Conservation (phyloP, 106 monocot genomes). For the Allium cepa region DNA sequence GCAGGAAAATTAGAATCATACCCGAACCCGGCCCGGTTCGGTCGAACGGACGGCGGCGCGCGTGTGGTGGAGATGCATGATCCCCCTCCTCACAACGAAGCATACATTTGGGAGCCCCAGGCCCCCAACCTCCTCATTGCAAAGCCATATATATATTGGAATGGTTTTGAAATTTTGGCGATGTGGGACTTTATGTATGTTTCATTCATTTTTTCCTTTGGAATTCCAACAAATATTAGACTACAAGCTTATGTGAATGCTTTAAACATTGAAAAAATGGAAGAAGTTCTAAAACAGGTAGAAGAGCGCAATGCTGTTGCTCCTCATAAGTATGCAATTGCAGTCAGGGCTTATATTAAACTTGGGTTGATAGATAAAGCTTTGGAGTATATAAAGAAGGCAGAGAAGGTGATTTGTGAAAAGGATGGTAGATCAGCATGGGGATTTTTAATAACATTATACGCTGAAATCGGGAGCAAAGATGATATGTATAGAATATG, state of each 20-base stretch:
- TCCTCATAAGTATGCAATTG: conserved; percentile 19
- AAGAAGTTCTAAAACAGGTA: conserved; percentile 11
- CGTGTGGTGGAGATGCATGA: no score
- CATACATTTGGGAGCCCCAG: no score
- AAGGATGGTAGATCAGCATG: conserved; percentile 14
- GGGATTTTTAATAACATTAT: conserved; percentile 18
- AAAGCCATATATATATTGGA: no score
- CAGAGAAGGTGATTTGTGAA: conserved; percentile 18
- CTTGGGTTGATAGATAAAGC: conserved; percentile 21
- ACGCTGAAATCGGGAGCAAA: conserved; percentile 27
- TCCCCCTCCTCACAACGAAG: no score
- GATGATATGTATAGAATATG: conserved; percentile 23
- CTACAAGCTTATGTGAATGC: conserved; percentile 25
- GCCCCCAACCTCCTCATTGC: no score
- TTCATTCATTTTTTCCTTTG: no score
- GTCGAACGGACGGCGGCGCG: no score
- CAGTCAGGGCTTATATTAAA: conserved; percentile 18
- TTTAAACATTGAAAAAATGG: conserved; percentile 27
- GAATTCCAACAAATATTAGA: conserved; percentile 18
- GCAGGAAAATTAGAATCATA: no score
- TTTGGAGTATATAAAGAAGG: conserved; percentile 11
- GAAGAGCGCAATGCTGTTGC: neutral
- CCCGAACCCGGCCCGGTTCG: no score
- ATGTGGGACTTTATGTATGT: no score
- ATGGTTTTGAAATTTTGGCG: no score